Conservation (phyloP, 1,139 yeast species). For the Casaregolazyma suthepensis region DNA sequence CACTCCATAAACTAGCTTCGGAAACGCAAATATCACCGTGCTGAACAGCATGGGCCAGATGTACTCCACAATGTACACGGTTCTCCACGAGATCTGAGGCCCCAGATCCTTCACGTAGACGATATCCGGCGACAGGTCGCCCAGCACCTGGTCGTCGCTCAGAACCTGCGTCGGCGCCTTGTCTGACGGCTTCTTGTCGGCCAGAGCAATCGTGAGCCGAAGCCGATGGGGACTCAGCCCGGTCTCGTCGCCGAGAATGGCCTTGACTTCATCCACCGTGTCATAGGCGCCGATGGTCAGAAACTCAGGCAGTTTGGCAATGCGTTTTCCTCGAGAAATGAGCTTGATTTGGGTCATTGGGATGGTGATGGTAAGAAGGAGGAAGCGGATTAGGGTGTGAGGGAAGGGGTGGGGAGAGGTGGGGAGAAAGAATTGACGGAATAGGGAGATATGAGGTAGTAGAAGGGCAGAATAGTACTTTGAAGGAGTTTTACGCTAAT, state of each 20-base stretch:
- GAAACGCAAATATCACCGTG: constrained; percentile 52
- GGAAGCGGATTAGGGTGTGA: neutral
- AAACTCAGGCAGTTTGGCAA: constrained; percentile 26
- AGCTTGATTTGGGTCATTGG: constrained; percentile 25
- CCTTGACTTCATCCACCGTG: constrained; percentile 23
- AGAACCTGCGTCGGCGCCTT: constrained; percentile 34
- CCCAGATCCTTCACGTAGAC: constrained; percentile 79
- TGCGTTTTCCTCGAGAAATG: constrained; percentile 23
- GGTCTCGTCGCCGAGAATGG: constrained; percentile 26
- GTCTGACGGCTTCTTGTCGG: constrained; percentile 22
- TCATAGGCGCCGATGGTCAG: constrained; percentile 25
- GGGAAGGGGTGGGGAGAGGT: neutral
- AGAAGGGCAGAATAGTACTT: neutral
- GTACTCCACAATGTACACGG: constrained; percentile 82
- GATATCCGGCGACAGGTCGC: constrained; percentile 32
- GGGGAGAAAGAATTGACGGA: neutral
- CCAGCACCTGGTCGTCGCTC: constrained; percentile 31
- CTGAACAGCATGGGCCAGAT: constrained; percentile 83
- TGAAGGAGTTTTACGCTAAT: neutral
- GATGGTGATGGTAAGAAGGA: neutral
- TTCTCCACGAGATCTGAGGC: constrained; percentile 87
- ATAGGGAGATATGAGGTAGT: neutral
- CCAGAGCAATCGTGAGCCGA: constrained; percentile 31
- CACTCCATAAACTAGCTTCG: constrained; percentile 32
- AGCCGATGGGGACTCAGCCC: constrained; percentile 30